Evolutionary conservation across 352 stramenopile species (phyloP).

Genomic region (Halophytophthora polymorphica): DNA sequence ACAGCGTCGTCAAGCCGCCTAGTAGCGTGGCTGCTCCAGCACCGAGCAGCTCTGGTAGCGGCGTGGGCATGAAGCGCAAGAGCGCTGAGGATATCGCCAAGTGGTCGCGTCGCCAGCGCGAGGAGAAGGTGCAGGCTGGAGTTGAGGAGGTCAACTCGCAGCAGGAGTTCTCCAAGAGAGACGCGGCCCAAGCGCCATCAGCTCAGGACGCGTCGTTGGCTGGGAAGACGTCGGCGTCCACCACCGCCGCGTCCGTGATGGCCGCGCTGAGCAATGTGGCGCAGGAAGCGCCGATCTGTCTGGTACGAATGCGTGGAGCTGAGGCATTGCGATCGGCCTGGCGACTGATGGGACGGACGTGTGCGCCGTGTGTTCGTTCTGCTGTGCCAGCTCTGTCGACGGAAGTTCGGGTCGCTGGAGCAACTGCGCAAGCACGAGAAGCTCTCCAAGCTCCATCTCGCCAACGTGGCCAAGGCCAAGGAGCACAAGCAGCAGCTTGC

Average conservation of each 20-base stretch:
- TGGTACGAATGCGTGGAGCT: constrained; percentile 73
- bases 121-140: constrained; percentile 9
- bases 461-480: constrained; percentile 77
- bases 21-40: constrained; percentile 4
- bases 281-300: constrained; percentile 68
- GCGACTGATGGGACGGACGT: too few species aligned
- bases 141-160: not conserved
- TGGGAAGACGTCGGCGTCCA: not conserved
- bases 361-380: not conserved
- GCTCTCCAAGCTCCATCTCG: constrained; percentile 67
- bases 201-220: not conserved
- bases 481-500: constrained; percentile 65
- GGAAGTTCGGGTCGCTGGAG: constrained; percentile 77
- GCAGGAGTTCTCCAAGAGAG: not conserved
- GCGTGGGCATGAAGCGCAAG: constrained; percentile 60
- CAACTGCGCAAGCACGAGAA: constrained; percentile 77
- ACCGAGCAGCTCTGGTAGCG: constrained; percentile 11
- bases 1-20: not conserved
- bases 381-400: constrained; percentile 59
- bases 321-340: too few species aligned
- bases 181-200: constrained; percentile 4
- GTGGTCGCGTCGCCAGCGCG: constrained; percentile 66
- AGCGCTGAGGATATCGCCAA: constrained; percentile 79
- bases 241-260: constrained; percentile 22
- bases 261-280: constrained; percentile 39